Evolutionary conservation across 805 yeast species (phyloP).

Genomic region (Metschnikowia lachancei): DNA sequence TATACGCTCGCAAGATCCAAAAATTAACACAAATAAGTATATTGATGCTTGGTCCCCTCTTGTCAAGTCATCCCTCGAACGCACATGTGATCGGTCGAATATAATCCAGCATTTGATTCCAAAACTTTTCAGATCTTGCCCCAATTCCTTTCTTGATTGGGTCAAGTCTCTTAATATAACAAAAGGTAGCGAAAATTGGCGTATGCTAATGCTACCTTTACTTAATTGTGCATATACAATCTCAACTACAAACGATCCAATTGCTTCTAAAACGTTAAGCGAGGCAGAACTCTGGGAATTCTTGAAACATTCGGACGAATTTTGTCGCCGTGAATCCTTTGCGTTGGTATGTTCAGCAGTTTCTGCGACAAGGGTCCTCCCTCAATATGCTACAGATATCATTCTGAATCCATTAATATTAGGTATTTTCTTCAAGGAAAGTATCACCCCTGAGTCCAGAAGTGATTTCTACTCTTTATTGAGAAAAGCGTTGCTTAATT

Average conservation of each 20-base stretch:
- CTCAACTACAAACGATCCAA: constrained; percentile 12
- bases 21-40: constrained; percentile 43
- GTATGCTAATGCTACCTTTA: constrained; percentile 12
- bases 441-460: constrained; percentile 47
- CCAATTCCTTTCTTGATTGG: constrained; percentile 41
- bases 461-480: constrained; percentile 62
- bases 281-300: constrained; percentile 27
- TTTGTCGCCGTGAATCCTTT: constrained; percentile 52
- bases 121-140: constrained; percentile 53
- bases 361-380: constrained; percentile 58
- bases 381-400: constrained; percentile 41
- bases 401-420: constrained; percentile 39
- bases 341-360: constrained; percentile 60
- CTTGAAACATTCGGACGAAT: constrained; percentile 45
- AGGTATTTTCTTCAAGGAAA: constrained; percentile 23
- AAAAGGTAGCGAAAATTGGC: constrained; percentile 6
- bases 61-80: constrained; percentile 34
- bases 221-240: constrained; percentile 13
- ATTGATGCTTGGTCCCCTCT: constrained; percentile 48
- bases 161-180: constrained; percentile 19
- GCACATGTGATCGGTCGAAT: constrained; percentile 39
- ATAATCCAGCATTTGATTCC: constrained; percentile 63
- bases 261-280: constrained; percentile 3
- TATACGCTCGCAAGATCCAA: constrained; percentile 14
- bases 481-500: constrained; percentile 58